Evolutionary conservation across 2,329 filamentous ascomycete species (phyloP).

Genomic region (Paecilomyces sp.): DNA sequence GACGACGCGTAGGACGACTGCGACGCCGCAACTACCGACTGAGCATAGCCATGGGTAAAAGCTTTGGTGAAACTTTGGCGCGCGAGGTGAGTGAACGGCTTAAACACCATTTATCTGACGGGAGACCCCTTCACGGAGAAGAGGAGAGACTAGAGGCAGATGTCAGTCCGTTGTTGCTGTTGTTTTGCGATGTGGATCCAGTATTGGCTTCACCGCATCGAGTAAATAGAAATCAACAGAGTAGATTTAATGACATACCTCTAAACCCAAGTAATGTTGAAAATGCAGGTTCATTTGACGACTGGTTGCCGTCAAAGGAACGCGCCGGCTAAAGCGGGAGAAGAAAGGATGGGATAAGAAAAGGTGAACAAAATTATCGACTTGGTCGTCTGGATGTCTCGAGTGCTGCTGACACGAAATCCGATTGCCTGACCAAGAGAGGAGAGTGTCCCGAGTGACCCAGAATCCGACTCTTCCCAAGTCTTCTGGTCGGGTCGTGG

Average conservation of each 20-base stretch:
- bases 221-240: constrained; percentile 4
- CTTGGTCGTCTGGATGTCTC: not conserved
- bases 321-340: constrained; percentile 50
- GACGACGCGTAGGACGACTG: constrained; percentile 72
- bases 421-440: constrained; percentile 1
- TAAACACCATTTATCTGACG: constrained; percentile 81
- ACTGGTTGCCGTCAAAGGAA: constrained; percentile 76
- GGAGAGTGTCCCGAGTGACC: not conserved
- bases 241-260: constrained; percentile 45
- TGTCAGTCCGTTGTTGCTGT: constrained; percentile 6
- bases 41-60: constrained; percentile 95
- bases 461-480: not conserved
- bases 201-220: not conserved
- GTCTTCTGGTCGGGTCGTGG: not conserved
- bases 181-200: not conserved
- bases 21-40: constrained; percentile 92
- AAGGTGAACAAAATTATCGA: not conserved
- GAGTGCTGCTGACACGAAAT: not conserved
- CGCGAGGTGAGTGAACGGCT: constrained; percentile 72
- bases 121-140: constrained; percentile 57
- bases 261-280: constrained; percentile 52
- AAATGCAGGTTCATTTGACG: constrained; percentile 99
- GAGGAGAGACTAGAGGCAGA: constrained; percentile 38
- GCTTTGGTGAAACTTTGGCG: constrained; percentile 96
- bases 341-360: not conserved